Evolutionary conservation across 1,284 basidiomycete species (phyloP).

Genomic region (Trametes sp.): DNA sequence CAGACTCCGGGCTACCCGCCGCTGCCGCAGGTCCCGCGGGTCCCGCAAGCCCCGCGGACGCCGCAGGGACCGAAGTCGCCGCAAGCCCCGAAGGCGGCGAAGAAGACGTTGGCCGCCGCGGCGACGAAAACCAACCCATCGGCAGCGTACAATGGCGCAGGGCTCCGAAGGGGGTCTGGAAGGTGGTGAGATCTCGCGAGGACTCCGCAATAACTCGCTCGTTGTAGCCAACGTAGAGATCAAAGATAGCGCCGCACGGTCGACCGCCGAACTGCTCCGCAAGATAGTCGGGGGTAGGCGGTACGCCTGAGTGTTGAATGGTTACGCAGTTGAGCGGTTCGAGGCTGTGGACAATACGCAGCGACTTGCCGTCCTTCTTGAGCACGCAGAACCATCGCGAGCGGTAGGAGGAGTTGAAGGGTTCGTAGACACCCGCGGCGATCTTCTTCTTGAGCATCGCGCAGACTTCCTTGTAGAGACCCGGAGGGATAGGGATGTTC

Average conservation of each 20-base stretch:
- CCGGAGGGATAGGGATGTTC: constrained; percentile 51
- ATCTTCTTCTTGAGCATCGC: constrained; percentile 43
- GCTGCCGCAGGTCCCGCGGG: no score
- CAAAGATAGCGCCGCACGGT: no score
- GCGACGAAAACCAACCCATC: constrained; percentile 51
- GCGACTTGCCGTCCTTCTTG: constrained; percentile 46
- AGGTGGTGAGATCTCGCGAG: constrained; percentile 39
- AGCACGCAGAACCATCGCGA: constrained; percentile 49
- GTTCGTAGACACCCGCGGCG: constrained; percentile 41
- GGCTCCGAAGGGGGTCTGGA: constrained; percentile 29
- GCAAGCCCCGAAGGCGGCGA: no score
- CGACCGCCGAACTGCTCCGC: constrained; percentile 33
- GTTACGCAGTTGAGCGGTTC: constrained; percentile 43
- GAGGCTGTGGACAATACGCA: constrained; percentile 43
- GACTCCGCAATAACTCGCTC: constrained; percentile 35
- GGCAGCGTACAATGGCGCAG: constrained; percentile 38
- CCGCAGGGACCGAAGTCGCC: no score
- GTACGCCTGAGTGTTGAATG: constrained; percentile 39
- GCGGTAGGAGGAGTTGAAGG: constrained; percentile 48
- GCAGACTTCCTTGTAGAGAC: constrained; percentile 44
- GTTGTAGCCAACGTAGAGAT: no score
- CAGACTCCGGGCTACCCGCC: no score
- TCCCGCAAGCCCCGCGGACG: no score
- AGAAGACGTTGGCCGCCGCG: no score
- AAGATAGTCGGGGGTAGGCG: constrained; percentile 40